Base-by-base conservation (phyloP, 495 filamentous ascomycete genomes). In the Daldinia concentrica region DNA sequence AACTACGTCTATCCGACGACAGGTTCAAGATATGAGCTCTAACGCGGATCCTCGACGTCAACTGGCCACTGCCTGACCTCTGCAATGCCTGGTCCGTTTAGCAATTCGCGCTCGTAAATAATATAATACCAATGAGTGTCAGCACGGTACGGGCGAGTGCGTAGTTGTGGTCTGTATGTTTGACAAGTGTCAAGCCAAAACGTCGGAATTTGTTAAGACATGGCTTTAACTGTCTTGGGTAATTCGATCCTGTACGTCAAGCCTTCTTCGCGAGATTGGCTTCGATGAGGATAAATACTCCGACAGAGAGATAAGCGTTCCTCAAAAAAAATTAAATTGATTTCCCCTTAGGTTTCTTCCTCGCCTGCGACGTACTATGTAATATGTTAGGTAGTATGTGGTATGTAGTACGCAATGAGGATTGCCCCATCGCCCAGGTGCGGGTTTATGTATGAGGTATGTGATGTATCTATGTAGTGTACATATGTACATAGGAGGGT, bases 251-350 rank as follows among this genome's bases (percentile, higher is more conserved):
- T 51, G 63, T 74, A 63, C 62, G 67, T 71, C 54, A 66, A 67
- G 63, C 51, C 66, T 66, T 48, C 66, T 50, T 62, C 32, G 62
- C 50, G 59, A 71, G 56, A 55, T 51, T 61, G 37, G 66, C 51
- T 73, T 56, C 56, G 64, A 64, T 68, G 64, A 68, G 66, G 63
- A 62, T 68, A 74, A 77, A 77, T 75, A 71, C 71, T 76, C 73
- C 76, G 76, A 73, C 36, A 64, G 45, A 70, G 68, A 76, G 76
- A 78, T 78, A 78, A 74, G 71, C 71, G 74, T 76, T 51, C 41
- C 71, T 71, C 63, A 58, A 63, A 58, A 68, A 58, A 54, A 70
- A 62, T 67, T 74, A 61, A 66, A 72, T 74, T 61, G 62, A 26
- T 30, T n/a, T 63, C 36, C 64, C 67, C 45, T 41, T 64, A 43